These are phyloP conservation scores for Pseudozyma hubeiensis DNA, from an alignment of 1,284 basidiomycete genomes.

Conservation along the genomic window DNA sequence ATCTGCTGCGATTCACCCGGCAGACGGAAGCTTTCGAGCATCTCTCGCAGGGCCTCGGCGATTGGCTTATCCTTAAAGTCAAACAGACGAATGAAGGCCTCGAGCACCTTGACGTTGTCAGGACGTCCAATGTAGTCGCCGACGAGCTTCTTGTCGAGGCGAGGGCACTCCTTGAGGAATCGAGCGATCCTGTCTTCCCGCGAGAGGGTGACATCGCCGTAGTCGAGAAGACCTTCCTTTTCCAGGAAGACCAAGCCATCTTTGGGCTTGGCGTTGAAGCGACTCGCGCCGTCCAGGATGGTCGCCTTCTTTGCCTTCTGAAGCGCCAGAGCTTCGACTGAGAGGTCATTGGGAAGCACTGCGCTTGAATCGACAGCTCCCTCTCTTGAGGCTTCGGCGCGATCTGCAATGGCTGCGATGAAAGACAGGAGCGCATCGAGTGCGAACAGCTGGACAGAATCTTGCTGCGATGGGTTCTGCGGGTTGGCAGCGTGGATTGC, in stretches of 20 bases:
- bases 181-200: slow-evolving; percentile 72
- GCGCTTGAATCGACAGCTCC: slow-evolving; percentile 6
- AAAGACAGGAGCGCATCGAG: slow-evolving; percentile 88
- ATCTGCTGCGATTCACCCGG: slow-evolving; percentile 98
- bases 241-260: slow-evolving; percentile 80
- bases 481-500: slow-evolving; percentile 57
- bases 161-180: slow-evolving; percentile 86
- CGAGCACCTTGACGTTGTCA: slow-evolving; percentile 85
- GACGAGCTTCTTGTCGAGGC: slow-evolving; percentile 91
- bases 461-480: slow-evolving; percentile 86
- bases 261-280: slow-evolving; percentile 97
- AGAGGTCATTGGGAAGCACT: slow-evolving; percentile 69
- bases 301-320: slow-evolving; percentile 88
- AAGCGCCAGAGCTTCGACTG: slow-evolving; percentile 74
- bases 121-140: slow-evolving; percentile 93
- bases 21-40: slow-evolving; percentile 92
- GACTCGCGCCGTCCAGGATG: slow-evolving; percentile 83
- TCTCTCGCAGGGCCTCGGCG: slow-evolving; percentile 92
- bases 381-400: slow-evolving; percentile 75
- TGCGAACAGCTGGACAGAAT: slow-evolving; percentile 85
- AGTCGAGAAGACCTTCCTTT: slow-evolving; percentile 73
- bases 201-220: slow-evolving; percentile 71
- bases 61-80: slow-evolving; percentile 91
- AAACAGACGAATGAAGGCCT: slow-evolving; percentile 87
- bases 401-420: slow-evolving; percentile 86